phyloP scores from a whole-genome alignment of 306 rosid species.

The Sphenostylis stenocarpa region DNA sequence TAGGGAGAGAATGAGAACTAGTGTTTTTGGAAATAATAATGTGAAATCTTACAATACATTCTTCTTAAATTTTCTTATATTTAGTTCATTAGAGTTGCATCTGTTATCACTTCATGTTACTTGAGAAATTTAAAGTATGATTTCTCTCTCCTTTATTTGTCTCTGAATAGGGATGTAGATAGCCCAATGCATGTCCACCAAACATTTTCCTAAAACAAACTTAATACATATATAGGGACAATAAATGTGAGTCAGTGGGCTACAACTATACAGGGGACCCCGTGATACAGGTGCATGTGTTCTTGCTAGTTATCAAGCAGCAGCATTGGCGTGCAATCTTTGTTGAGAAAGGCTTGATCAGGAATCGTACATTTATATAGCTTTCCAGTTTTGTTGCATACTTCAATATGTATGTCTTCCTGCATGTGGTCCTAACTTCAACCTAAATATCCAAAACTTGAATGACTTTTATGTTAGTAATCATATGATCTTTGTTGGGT shows the following conservation, averaged over 20 bases:
- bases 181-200: not conserved
- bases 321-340: constrained; percentile 31
- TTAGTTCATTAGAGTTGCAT: not conserved
- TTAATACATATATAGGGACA: not conserved
- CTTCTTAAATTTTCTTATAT: not conserved
- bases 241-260: constrained; percentile 28
- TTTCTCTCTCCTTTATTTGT: too few relatives aligned
- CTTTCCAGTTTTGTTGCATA: constrained; percentile 26
- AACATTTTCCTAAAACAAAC: not conserved
- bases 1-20: not conserved
- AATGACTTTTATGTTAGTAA: constrained; percentile 11
- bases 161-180: not conserved
- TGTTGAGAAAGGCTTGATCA: constrained; percentile 19
- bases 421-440: constrained; percentile 37
- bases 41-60: not conserved
- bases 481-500: constrained; percentile 14
- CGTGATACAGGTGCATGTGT: constrained; percentile 25
- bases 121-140: too few relatives aligned
- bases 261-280: constrained; percentile 34
- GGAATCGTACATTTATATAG: constrained; percentile 25
- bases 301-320: constrained; percentile 25
- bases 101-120: too few relatives aligned
- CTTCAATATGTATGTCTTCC: constrained; percentile 14
- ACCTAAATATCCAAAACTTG: not conserved
- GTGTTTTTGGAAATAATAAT: too few relatives aligned